Evolutionary conservation across 306 rosid species (phyloP).

Genomic region (Parietaria judaica): DNA sequence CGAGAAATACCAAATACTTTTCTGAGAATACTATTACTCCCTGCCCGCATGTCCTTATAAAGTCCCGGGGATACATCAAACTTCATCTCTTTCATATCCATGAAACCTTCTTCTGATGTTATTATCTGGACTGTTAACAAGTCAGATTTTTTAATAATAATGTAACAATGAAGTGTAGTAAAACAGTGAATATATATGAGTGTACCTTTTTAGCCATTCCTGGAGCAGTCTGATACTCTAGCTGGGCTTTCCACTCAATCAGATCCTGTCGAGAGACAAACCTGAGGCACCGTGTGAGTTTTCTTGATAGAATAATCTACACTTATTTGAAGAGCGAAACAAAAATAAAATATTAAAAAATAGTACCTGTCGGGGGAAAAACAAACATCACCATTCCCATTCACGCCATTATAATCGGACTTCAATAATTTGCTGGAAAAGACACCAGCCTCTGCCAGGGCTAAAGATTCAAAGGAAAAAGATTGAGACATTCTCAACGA

Average conservation of each 20-base stretch:
- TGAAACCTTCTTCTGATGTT: constrained; percentile 61
- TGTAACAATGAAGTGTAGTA: neutral
- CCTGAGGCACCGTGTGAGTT: constrained; percentile 35
- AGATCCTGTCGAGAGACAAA: constrained; percentile 79
- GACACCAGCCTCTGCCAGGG: constrained; percentile 83
- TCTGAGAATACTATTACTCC: constrained; percentile 68
- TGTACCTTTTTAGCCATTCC: constrained; percentile 57
- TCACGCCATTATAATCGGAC: constrained; percentile 25
- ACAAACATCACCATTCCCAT: constrained; percentile 19
- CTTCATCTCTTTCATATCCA: constrained; percentile 78
- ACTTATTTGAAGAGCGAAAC: constrained; percentile 5
- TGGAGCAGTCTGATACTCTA: constrained; percentile 57
- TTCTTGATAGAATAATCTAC: constrained; percentile 15
- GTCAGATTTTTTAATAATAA: constrained; percentile 42
- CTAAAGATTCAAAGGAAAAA: constrained; percentile 31
- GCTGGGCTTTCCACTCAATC: constrained; percentile 77
- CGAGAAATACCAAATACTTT: constrained; percentile 68
- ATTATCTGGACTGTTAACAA: constrained; percentile 96
- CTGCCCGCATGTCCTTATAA: constrained; percentile 63
- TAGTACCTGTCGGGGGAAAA: constrained; percentile 72
- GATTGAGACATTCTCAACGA: constrained; percentile 20
- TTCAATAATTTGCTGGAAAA: constrained; percentile 68
- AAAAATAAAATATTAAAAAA: neutral
- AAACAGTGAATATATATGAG: constrained; percentile 13
- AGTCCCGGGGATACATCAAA: constrained; percentile 49